A percentile compares a stretch with the other conserved stretches of the same genome.
Evolutionary conservation across 2,329 filamentous ascomycete species (phyloP).

Genomic region (Passalora sequoiae): DNA sequence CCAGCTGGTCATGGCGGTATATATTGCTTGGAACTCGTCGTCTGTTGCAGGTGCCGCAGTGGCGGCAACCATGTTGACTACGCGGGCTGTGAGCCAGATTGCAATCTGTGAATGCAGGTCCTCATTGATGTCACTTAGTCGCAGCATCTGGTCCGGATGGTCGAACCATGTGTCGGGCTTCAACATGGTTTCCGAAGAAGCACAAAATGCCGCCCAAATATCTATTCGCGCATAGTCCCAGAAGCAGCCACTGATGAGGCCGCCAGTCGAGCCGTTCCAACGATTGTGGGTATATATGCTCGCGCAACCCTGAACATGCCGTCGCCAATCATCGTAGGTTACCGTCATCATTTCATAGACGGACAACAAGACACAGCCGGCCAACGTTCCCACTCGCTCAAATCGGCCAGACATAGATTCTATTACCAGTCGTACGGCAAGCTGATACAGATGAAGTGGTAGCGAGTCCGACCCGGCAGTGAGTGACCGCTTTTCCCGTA

Average conservation of each 20-base stretch:
- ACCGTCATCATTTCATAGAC: constrained; percentile 18
- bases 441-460: constrained; percentile 13
- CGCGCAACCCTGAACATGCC: constrained; percentile 15
- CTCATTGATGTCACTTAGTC: constrained; percentile 8
- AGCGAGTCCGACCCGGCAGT: constrained; percentile 7
- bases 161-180: constrained; percentile 14
- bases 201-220: constrained; percentile 16
- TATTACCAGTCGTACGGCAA: constrained; percentile 14
- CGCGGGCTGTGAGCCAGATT: constrained; percentile 14
- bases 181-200: constrained; percentile 10
- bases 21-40: constrained; percentile 6
- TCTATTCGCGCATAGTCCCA: constrained; percentile 17
- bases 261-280: constrained; percentile 16
- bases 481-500: constrained; percentile 9
- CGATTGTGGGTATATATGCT: constrained; percentile 17
- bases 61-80: constrained; percentile 9
- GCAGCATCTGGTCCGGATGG: constrained; percentile 8
- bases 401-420: constrained; percentile 15
- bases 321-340: constrained; percentile 15
- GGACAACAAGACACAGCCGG: constrained; percentile 12
- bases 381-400: constrained; percentile 13
- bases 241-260: constrained; percentile 13
- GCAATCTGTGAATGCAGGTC: constrained; percentile 14
- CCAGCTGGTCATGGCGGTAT: constrained; percentile 11
- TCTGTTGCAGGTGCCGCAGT: constrained; percentile 7